Evolutionary conservation across 192 early-diverging fungal genomes (phyloP).

Genomic region (Coemansia sp.): DNA sequence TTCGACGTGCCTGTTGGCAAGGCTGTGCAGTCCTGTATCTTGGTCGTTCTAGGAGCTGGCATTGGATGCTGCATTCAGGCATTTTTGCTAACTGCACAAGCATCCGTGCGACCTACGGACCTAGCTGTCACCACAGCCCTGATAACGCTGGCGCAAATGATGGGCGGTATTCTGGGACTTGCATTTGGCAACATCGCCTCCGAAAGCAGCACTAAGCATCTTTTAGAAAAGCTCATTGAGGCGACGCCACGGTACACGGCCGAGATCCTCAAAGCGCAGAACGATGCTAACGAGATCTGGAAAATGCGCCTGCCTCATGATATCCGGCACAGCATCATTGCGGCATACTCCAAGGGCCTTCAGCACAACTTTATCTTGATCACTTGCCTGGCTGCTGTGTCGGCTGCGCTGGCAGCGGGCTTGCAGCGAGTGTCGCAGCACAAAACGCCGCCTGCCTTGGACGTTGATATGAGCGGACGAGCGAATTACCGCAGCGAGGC

Average conservation of each 20-base stretch:
- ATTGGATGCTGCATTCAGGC: constrained; percentile 52
- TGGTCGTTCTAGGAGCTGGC: constrained; percentile 46
- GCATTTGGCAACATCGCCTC: constrained; percentile 50
- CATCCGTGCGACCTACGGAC: constrained; percentile 28
- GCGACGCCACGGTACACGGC: constrained; percentile 30
- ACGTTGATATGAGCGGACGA: constrained; percentile 1
- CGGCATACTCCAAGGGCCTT: constrained; percentile 47
- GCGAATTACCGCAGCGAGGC: constrained; percentile 5
- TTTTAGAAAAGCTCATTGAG: constrained; percentile 26
- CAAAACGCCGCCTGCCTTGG: constrained; percentile 30
- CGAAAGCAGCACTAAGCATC: constrained; percentile 43
- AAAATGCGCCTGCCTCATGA: constrained; percentile 28
- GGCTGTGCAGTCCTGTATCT: constrained; percentile 38
- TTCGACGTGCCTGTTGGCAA: constrained; percentile 38
- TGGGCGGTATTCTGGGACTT: constrained; percentile 52
- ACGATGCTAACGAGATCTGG: constrained; percentile 50
- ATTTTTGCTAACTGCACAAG: constrained; percentile 47
- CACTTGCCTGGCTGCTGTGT: constrained; percentile 34
- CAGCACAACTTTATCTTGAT: constrained; percentile 49
- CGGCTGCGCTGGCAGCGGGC: constrained; percentile 36
- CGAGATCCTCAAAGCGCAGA: constrained; percentile 43
- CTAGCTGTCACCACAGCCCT: constrained; percentile 49
- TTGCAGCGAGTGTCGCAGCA: constrained; percentile 41
- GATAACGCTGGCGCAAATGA: constrained; percentile 50
- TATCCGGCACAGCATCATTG: constrained; percentile 36